phyloP scores from a whole-genome alignment of 1,139 yeast species.

The Kluyveromyces marxianus region DNA sequence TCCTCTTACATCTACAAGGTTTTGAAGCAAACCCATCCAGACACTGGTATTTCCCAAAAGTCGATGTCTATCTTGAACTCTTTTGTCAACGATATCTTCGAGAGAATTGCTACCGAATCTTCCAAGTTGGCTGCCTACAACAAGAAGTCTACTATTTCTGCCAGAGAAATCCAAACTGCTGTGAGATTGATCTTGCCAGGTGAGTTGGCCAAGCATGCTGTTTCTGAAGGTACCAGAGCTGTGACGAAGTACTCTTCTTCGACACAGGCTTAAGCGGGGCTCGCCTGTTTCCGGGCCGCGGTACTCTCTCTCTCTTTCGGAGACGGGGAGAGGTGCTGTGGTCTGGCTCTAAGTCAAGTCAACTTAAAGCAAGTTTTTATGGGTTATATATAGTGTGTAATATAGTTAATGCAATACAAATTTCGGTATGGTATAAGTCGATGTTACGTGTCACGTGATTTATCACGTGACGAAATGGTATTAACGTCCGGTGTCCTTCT shows the following conservation, averaged over 20 bases:
- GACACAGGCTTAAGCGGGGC: conserved; percentile 16
- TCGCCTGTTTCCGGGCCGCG: too few species aligned
- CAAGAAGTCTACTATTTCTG: conserved; percentile 97
- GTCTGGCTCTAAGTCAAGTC: too few species aligned
- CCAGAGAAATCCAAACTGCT: conserved; percentile 99
- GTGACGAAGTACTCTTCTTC: conserved; percentile 97
- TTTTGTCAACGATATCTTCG: conserved; percentile 92
- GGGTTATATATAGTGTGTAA: too few species aligned
- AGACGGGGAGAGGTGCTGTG: too few species aligned
- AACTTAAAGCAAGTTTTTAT: too few species aligned
- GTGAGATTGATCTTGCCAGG: conserved; percentile 99
- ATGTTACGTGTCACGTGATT: too few species aligned
- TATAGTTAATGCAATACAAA: too few species aligned
- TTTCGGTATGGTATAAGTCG: too few species aligned
- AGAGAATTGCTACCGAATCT: conserved; percentile 96
- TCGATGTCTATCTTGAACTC: conserved; percentile 99
- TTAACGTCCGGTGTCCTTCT: too few species aligned
- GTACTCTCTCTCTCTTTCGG: too few species aligned
- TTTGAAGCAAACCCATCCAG: conserved; percentile 98
- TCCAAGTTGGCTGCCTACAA: conserved; percentile 99
- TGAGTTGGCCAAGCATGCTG: conserved; percentile 98
- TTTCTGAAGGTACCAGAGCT: conserved; percentile 98
- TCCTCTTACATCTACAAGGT: conserved; percentile 98
- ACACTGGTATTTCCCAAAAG: conserved; percentile 98
- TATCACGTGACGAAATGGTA: too few species aligned